Evolutionary conservation across 164 flowering plant species (phyloP), one percentile per base, ranked within the genome.

Genomic region (Kingdonia uniflora): DNA sequence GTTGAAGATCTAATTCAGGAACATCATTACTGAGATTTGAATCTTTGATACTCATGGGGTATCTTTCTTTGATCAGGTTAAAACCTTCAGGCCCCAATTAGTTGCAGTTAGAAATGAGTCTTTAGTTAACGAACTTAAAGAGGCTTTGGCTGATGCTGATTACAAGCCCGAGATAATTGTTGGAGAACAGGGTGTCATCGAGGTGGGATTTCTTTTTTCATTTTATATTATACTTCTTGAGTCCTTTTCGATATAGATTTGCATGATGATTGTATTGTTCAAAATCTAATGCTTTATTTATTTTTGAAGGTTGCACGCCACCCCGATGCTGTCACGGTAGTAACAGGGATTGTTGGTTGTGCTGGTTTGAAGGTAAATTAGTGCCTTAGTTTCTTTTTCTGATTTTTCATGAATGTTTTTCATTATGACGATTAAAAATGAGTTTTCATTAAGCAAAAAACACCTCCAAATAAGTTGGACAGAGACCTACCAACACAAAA

Each of bases 341-440:
- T 92, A 24, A 92, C 99, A 6, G 99, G 96, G 52, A 92, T 92
- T 55, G 99, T 92, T 54, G 99, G 99, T 52, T 92, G 99, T 69
- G 99, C 99, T 17, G 99, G 96, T 61, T 66, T 92, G 49, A 80
- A 82, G 94, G 99, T 88, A 74, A 52, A 33, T 29, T 8, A 3
- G n/a, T n/a, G n/a, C n/a, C n/a, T n/a, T n/a, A n/a, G n/a, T n/a
- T n/a, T n/a, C n/a, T n/a, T n/a, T n/a, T n/a, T n/a, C n/a, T n/a
- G n/a, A n/a, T n/a, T n/a, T n/a, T n/a, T n/a, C n/a, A n/a, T n/a
- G n/a, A n/a, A n/a, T n/a, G n/a, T n/a, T n/a, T n/a, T n/a, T n/a
- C n/a, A n/a, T n/a, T n/a, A n/a, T n/a, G 35, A 29, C 6, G 8
- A 29, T 29, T 3, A 29, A 29, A 3, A 29, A 29, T 29, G 35